phyloP scores from a whole-genome alignment of 306 rosid species.

The Vigna hirtella region DNA sequence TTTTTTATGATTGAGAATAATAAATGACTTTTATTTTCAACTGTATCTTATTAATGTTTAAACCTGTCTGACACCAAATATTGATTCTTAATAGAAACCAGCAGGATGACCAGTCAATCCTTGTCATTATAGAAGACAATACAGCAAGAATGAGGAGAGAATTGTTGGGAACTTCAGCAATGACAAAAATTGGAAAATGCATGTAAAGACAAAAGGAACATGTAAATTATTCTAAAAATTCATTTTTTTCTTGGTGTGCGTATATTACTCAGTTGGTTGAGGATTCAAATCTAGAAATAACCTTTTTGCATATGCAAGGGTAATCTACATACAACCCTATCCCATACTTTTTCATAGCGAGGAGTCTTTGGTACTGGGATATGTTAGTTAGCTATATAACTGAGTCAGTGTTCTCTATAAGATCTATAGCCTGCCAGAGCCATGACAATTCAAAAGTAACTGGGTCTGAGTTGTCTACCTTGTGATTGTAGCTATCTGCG shows the following conservation, averaged over 20 bases:
- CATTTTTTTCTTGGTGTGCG: not conserved
- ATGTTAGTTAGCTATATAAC: too few species aligned
- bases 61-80: conserved; percentile 33
- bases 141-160: conserved; percentile 35
- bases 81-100: conserved; percentile 32
- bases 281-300: too few species aligned
- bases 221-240: conserved; percentile 4
- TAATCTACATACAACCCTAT: too few species aligned
- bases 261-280: too few species aligned
- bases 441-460: conserved; percentile 17
- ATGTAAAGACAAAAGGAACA: conserved; percentile 28
- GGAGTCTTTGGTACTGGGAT: too few species aligned
- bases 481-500: conserved; percentile 94
- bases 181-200: conserved; percentile 25
- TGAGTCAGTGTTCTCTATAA: conserved; percentile 15
- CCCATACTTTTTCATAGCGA: too few species aligned
- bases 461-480: conserved; percentile 60
- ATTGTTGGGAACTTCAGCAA: conserved; percentile 28
- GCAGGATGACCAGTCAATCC: conserved; percentile 26
- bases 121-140: not conserved
- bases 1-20: too few species aligned
- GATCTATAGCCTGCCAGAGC: conserved; percentile 18
- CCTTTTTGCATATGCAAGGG: too few species aligned
- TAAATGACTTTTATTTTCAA: too few species aligned
- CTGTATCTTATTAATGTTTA: conserved; percentile 28